phyloP scores from a whole-genome alignment of 805 yeast genomes.

The Wickerhamomyces canadensis region DNA sequence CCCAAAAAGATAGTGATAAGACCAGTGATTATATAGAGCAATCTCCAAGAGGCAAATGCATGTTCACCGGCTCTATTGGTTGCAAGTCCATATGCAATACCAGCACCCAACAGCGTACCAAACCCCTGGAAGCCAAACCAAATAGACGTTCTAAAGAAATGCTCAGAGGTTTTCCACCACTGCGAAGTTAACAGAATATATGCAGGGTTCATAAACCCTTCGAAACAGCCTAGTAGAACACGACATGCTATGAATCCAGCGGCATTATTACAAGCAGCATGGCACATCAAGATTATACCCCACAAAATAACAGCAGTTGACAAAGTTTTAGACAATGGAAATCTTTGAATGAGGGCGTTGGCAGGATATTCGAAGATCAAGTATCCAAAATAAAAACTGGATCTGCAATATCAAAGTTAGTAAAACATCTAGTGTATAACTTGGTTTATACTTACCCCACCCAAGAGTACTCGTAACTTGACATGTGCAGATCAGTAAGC shows the following conservation, averaged over 20 bases:
- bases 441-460: too few relatives aligned
- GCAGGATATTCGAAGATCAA: slow-evolving; percentile 42
- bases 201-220: slow-evolving; percentile 40
- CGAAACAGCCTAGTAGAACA: slow-evolving; percentile 36
- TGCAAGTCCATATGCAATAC: slow-evolving; percentile 42
- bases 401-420: too few relatives aligned
- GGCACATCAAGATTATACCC: slow-evolving; percentile 32
- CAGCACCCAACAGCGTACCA: slow-evolving; percentile 40
- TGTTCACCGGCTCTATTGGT: slow-evolving; percentile 24
- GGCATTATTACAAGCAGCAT: slow-evolving; percentile 29
- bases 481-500: slow-evolving; percentile 30
- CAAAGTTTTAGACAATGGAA: slow-evolving; percentile 36
- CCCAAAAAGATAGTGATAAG: slow-evolving; percentile 42
- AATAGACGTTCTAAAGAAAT: slow-evolving; percentile 30
- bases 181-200: slow-evolving; percentile 40
- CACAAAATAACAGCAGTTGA: slow-evolving; percentile 29
- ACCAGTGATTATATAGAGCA: slow-evolving; percentile 48
- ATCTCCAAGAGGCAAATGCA: slow-evolving; percentile 43
- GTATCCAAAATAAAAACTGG: slow-evolving; percentile 42
- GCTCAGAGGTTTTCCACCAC: slow-evolving; percentile 38
- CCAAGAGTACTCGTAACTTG: slow-evolving; percentile 37
- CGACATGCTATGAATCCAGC: slow-evolving; percentile 39
- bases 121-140: slow-evolving; percentile 40
- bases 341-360: slow-evolving; percentile 32
- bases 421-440: too few relatives aligned